Base-by-base conservation (phyloP, 305 asterid species). In the Andrographis paniculata region DNA sequence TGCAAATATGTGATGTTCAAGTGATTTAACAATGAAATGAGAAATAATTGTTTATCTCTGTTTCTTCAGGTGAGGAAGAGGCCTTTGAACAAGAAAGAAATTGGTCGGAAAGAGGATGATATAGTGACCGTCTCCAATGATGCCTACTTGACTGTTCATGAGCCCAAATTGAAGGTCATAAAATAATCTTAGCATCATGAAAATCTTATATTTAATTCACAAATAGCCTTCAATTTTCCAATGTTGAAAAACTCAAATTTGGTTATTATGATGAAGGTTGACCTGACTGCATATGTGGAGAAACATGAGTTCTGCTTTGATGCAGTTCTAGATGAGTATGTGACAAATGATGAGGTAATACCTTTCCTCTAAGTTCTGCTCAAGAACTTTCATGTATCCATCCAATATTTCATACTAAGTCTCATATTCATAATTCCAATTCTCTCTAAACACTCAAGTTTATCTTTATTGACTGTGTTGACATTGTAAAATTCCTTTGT, bases 231-330 rank as follows among this genome's bases (percentile, higher is more conserved):
- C 17, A 36, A 14, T 44, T 51, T 44, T 45, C 46, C 49, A 52
- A 55, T 27, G 28, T 41, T 53, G 55, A 36, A 60, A 50, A 33
- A 52, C 72, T 79, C 43, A 69, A 58, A 48, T 60, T 60, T 59
- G 66, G 39, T 54, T 54, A 44, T 71, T 50, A 17, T 65, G 46
- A 45, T 57, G 71, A 64, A 92, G 99, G 99, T 92, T 59, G 99
- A 92, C 68, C 77, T 92, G 83, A 92, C 99, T 55, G 99, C 97
- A 45, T 92, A 92, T 44, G 94, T 84, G 63, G 99, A 92, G 72
- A 92, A 78, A 66, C 99, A 92, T 17, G 99, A 87, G 71, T 92
- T 92, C 72, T 78, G 94, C 74, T 92, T 92, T 70, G 99, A 92
- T 70, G 99, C 99, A 35, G 97, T 92, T 64, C 83, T 92, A 27